Base-by-base conservation (phyloP, 768 basidiomycete genomes). In the Phaeolepiota aurea region DNA sequence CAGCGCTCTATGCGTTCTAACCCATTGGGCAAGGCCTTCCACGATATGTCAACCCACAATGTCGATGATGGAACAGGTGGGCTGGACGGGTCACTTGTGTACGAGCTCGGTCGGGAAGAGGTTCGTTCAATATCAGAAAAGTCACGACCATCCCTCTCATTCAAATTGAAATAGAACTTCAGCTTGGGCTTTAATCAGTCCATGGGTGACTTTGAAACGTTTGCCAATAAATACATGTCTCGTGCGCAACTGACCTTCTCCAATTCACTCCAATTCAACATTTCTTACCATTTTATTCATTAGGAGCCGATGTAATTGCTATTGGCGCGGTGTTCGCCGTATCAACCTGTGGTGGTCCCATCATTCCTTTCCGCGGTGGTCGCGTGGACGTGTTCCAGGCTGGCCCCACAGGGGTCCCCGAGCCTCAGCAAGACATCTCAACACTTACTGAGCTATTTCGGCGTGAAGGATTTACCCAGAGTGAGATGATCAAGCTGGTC, bases 401-500 rank as follows among this genome's bases (percentile, higher is more conserved):
- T 4, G 69, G 67, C 4, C 55, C 55, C 3, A 31, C 40, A 5
- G 68, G 69, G 9, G 65, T 67, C 3, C 71, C 71, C 1, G 55
- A 68, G 33, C 65, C 69, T 1, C 53, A 63, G 7, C 59, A 71
- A 40, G 54, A 55, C 38, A 41, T 69, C 3, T 51, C 56, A 16
- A 58, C 58, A 0, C 63, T 64, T 42, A 61, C 51, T 2, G 54
- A 57, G 15, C 55, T 49, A 19, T 72, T 72, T 51, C 44, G 58
- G 3, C 54, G 56, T 1, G 54, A 62, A 44, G 71, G 70, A 0
- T 74, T 69, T 46, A 57, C 53, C 3, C 50, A 51, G 13, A 46
- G 57, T n/a, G 68, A 71, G 39, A 70, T 71, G 68, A 71, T 70
- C 36, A 51, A 57, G 35, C 57, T 72, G 23, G 61, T 65, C 9